These are phyloP conservation scores for Eimeria sp. DNA, from an alignment of 169 alveolate species.

Conservation along the genomic window DNA sequence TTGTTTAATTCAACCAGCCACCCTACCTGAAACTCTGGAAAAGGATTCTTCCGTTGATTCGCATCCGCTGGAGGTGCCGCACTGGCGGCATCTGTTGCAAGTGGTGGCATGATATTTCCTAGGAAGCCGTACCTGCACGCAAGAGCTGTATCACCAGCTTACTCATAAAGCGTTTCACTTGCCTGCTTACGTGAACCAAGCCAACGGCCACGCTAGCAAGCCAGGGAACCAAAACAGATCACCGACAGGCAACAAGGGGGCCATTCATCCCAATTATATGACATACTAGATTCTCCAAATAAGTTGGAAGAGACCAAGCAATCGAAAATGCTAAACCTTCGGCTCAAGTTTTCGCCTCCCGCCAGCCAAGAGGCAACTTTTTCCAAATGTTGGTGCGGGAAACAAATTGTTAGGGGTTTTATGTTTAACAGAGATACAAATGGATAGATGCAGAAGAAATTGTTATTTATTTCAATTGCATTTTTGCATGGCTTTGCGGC, in stretches of 20 bases:
- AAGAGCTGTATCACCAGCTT: not conserved
- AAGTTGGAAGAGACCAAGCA: not conserved
- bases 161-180: not conserved
- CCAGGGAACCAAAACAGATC: not conserved
- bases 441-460: not conserved
- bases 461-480: not conserved
- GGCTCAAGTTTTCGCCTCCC: slow-evolving; percentile 16
- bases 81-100: slow-evolving; percentile 16
- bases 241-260: not conserved
- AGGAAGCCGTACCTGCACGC: not conserved
- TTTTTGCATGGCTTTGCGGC: not conserved
- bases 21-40: slow-evolving; percentile 74
- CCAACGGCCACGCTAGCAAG: not conserved
- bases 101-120: slow-evolving; percentile 45
- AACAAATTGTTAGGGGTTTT: not conserved
- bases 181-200: not conserved
- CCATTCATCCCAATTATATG: not conserved
- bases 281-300: not conserved
- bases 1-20: not conserved
- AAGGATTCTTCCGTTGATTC: slow-evolving; percentile 58
- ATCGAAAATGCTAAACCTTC: not conserved
- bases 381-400: not conserved
- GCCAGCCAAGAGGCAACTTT: not conserved
- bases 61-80: slow-evolving; percentile 64
- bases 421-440: not conserved